These are phyloP conservation scores for Butyriboletus loyo DNA, from an alignment of 768 basidiomycete species.

Conservation along the genomic window DNA sequence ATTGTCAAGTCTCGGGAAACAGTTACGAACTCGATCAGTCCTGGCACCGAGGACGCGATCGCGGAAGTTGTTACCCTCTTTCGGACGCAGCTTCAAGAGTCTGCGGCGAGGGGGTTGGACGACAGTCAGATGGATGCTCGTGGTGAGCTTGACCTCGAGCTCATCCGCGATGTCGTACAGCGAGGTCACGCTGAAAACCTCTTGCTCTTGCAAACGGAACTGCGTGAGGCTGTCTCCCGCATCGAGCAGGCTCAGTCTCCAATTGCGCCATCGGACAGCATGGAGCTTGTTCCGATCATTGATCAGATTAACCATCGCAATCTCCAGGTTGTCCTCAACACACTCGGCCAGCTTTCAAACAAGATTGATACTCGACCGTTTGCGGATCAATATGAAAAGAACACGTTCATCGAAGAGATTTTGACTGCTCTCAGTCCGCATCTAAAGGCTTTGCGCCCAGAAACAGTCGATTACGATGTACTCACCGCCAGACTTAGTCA, in stretches of 20 bases:
- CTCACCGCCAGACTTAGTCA: conserved; percentile 74
- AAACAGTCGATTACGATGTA: conserved; percentile 74
- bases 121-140: conserved; percentile 68
- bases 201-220: conserved; percentile 54
- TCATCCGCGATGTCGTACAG: conserved; percentile 67
- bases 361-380: conserved; percentile 34
- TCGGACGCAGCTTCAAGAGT: conserved; percentile 63
- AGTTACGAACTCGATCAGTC: conserved; percentile 33
- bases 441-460: conserved; percentile 57
- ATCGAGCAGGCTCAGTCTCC: conserved; percentile 30
- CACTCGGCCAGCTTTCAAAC: conserved; percentile 48
- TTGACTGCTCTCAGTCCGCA: conserved; percentile 56
- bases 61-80: conserved; percentile 65
- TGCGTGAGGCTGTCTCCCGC: conserved; percentile 49
- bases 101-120: conserved; percentile 53
- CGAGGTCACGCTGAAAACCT: conserved; percentile 64
- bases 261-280: conserved; percentile 10
- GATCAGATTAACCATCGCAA: conserved; percentile 60
- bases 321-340: conserved; percentile 55
- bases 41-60: conserved; percentile 60
- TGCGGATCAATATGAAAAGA: conserved; percentile 47
- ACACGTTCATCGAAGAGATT: conserved; percentile 60
- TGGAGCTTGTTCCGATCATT: conserved; percentile 43
- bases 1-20: conserved; percentile 27
- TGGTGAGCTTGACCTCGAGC: conserved; percentile 75